Evolutionary conservation across 2,329 filamentous ascomycete genomes (phyloP).

Genomic region (Ramichloridium luteum): DNA sequence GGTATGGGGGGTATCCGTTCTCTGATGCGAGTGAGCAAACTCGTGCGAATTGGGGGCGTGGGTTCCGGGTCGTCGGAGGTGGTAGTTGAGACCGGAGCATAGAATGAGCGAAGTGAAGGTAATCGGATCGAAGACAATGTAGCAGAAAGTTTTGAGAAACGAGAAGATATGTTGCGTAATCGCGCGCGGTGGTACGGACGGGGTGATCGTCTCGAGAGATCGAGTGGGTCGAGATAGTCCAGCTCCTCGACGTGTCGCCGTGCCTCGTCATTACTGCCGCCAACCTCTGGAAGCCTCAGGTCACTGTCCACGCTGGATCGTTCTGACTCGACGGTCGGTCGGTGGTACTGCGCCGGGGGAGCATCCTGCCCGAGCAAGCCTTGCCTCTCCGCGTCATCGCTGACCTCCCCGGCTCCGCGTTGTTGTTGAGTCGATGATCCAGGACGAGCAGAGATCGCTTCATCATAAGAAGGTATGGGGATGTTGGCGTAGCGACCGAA

Average conservation of each 20-base stretch:
- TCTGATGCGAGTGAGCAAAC: slow-evolving; percentile 11
- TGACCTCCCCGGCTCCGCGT: slow-evolving; percentile 46
- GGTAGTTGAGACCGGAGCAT: slow-evolving; percentile 21
- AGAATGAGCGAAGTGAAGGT: slow-evolving; percentile 35
- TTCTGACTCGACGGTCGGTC: slow-evolving; percentile 72
- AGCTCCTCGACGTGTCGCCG: slow-evolving; percentile 79
- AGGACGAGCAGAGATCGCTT: slow-evolving; percentile 54
- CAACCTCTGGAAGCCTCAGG: slow-evolving; percentile 40
- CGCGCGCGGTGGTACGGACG: slow-evolving; percentile 26
- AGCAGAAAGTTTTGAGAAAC: slow-evolving; percentile 46
- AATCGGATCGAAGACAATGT: slow-evolving; percentile 46
- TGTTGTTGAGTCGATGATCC: slow-evolving; percentile 33
- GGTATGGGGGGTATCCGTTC: slow-evolving; percentile 31
- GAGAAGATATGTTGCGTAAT: slow-evolving; percentile 27
- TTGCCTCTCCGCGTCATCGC: slow-evolving; percentile 63
- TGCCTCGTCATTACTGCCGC: slow-evolving; percentile 39
- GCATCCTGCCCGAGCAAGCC: slow-evolving; percentile 51
- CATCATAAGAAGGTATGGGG: slow-evolving; percentile 74
- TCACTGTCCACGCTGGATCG: slow-evolving; percentile 47
- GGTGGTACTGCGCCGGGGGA: slow-evolving; percentile 42
- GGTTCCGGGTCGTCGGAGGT: slow-evolving; percentile 4
- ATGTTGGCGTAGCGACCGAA: slow-evolving; percentile 25
- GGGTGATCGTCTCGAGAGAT: slow-evolving; percentile 16
- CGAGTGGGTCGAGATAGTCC: slow-evolving; percentile 57
- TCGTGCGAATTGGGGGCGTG: slow-evolving; percentile 6